phyloP scores from a whole-genome alignment of 1,284 basidiomycete genomes.

The Cryptococcus sp. region DNA sequence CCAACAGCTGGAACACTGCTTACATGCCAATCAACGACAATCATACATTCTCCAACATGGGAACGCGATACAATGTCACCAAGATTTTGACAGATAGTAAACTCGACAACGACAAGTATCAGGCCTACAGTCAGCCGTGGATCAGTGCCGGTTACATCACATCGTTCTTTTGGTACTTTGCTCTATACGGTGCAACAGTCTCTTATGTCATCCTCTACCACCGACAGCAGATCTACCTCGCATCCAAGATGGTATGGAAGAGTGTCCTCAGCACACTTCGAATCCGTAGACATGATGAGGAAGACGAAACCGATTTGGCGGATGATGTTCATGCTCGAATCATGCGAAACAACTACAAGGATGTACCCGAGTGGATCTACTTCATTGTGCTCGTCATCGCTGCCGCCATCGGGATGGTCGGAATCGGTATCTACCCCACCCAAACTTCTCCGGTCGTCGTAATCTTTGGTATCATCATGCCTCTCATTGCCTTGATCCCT shows the following conservation, averaged over 20 bases:
- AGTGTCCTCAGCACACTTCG: too few species aligned
- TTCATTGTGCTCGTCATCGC: slow-evolving; percentile 57
- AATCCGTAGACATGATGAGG: slow-evolving; percentile 38
- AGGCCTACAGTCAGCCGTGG: slow-evolving; percentile 23
- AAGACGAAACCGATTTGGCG: slow-evolving; percentile 45
- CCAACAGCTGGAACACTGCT: slow-evolving; percentile 16
- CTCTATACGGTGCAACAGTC: slow-evolving; percentile 19
- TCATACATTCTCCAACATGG: slow-evolving; percentile 14
- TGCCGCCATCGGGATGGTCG: slow-evolving; percentile 50
- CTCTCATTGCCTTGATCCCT: slow-evolving; percentile 54
- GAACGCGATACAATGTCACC: slow-evolving; percentile 27
- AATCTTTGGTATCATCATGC: slow-evolving; percentile 47
- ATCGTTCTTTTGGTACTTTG: slow-evolving; percentile 26
- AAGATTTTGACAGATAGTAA: slow-evolving; percentile 8
- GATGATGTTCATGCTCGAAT: slow-evolving; percentile 78
- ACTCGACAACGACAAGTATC: slow-evolving; percentile 18
- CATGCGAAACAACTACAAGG: slow-evolving; percentile 72
- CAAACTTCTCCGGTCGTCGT: slow-evolving; percentile 61
- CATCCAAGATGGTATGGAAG: too few species aligned
- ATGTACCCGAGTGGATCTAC: slow-evolving; percentile 77
- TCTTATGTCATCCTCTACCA: neutral
- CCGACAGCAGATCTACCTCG: neutral
- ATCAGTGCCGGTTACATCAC: slow-evolving; percentile 25
- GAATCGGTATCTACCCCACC: slow-evolving; percentile 54
- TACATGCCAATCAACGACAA: slow-evolving; percentile 27